Conservation (phyloP, 257 asterid genomes). For the Solanum chilense region DNA sequence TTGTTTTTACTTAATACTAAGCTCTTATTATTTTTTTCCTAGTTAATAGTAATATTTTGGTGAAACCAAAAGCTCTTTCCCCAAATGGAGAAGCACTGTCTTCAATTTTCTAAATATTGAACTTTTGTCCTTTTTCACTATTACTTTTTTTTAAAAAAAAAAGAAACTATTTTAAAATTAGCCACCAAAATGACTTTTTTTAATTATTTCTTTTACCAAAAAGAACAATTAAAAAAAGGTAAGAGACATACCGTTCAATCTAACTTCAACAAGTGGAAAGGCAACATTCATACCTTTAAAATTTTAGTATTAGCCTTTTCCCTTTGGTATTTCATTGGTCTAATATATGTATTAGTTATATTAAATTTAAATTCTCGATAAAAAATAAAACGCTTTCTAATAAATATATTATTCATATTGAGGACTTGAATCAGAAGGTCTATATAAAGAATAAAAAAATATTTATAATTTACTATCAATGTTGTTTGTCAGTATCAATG, state of each 20-base stretch:
- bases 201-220: neutral
- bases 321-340: neutral
- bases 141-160: neutral
- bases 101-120: neutral
- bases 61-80: neutral
- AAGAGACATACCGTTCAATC: neutral
- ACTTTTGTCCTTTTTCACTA: neutral
- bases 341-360: neutral
- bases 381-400: accelerated
- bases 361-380: neutral
- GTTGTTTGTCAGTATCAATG: neutral
- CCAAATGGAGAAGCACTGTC: neutral
- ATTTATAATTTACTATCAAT: too few species aligned
- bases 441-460: too few species aligned
- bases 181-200: neutral
- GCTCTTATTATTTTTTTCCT: neutral
- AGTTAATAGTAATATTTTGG: neutral
- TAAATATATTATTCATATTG: neutral
- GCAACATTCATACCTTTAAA: neutral
- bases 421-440: neutral
- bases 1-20: neutral
- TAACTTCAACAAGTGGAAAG: neutral
- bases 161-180: neutral
- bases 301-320: neutral
- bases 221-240: neutral